A percentile compares a stretch with the other conserved stretches of the same genome.
These are phyloP conservation scores for Phialophora macrospora DNA, from an alignment of 2,329 filamentous ascomycete genomes.

Conservation along the genomic window DNA sequence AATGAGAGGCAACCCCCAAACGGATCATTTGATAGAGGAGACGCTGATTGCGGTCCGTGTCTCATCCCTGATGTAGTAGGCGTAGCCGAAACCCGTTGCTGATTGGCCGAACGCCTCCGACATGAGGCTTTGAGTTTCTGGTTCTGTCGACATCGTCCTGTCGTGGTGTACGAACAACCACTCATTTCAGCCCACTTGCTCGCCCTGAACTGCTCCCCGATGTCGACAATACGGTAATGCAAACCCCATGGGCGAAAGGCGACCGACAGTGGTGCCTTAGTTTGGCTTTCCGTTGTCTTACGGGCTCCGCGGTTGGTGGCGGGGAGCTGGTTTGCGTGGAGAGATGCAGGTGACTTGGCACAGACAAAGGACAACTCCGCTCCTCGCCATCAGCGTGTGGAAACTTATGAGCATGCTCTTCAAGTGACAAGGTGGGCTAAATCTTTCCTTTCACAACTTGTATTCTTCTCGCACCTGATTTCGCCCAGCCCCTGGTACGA, in stretches of 20 bases:
- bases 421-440: neutral
- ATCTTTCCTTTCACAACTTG: neutral
- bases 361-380: conserved; percentile 5
- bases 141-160: neutral
- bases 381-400: neutral
- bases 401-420: conserved; percentile 1
- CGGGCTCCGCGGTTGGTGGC: neutral
- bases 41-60: neutral
- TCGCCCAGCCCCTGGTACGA: neutral
- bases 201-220: conserved; percentile 6
- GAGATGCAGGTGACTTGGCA: neutral
- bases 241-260: neutral
- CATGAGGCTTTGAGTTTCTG: conserved; percentile 4
- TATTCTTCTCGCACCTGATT: neutral
- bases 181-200: neutral
- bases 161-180: neutral
- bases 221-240: neutral
- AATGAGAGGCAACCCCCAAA: neutral
- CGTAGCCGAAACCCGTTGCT: neutral
- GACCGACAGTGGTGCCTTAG: neutral
- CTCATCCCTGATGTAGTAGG: conserved; percentile 4
- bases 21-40: neutral
- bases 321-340: neutral
- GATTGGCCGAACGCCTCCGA: neutral
- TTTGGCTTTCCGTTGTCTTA: neutral